A percentile compares a stretch with the other conserved stretches of the same genome.
These are phyloP conservation scores for Vachellia pachyceras DNA, from an alignment of 306 rosid genomes.

Conservation along the genomic window DNA sequence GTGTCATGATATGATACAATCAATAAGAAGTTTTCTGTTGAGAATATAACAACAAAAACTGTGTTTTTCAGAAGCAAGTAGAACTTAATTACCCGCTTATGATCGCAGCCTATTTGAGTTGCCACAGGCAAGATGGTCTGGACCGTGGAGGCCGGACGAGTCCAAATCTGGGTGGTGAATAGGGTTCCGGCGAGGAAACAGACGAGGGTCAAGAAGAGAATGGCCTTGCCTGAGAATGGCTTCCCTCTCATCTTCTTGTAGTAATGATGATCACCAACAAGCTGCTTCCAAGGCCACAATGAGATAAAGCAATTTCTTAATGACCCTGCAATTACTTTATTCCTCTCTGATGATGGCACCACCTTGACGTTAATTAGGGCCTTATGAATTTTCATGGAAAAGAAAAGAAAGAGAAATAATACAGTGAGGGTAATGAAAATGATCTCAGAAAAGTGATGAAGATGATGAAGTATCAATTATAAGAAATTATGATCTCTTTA, in stretches of 20 bases:
- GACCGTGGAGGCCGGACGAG: conserved; percentile 39
- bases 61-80: neutral
- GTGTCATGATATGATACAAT: neutral
- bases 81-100: conserved; percentile 48
- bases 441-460: neutral
- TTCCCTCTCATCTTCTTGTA: conserved; percentile 66
- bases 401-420: neutral
- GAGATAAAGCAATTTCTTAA: conserved; percentile 23
- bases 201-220: conserved; percentile 58
- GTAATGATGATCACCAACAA: no score
- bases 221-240: conserved; percentile 56
- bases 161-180: conserved; percentile 71
- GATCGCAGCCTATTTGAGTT: conserved; percentile 44
- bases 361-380: neutral
- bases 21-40: neutral
- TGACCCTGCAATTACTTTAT: conserved; percentile 9
- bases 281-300: conserved; percentile 22
- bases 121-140: neutral
- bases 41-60: neutral
- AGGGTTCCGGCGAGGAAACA: conserved; percentile 82
- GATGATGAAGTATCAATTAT: neutral
- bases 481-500: neutral
- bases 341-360: neutral
- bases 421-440: neutral
- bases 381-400: conserved; percentile 30